Evolutionary conservation across 2,329 filamentous ascomycete genomes (phyloP), one percentile per base, ranked within the genome.

Genomic region (Monosporascus sp.): DNA sequence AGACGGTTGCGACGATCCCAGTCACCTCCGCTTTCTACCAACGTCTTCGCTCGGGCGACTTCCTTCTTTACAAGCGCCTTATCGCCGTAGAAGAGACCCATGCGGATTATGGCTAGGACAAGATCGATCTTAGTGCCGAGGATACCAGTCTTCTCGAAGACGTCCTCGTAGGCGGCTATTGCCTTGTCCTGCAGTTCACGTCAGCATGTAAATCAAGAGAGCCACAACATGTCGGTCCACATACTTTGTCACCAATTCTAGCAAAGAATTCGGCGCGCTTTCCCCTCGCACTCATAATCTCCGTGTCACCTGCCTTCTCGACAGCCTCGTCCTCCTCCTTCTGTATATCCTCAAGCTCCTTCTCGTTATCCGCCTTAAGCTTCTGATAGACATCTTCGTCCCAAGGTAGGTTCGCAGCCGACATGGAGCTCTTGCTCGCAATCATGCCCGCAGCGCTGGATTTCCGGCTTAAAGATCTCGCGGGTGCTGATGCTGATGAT

Each of bases 1-100:
- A 99, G 85, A 56, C 94, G 88, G 79, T 99, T 99, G 71, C 94
- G 88, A 60, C 94, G 89, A 72, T 99, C 94, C 94, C 94, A 99
- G 74, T 99, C 94, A 71, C 94, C 94, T 62, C 94, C 94, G 61
- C 88, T 88, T 69, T 99, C 94, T 36, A 99, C 92, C 49, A 99
- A 81, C 3, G 88, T 82, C 75, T 90, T 91, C 63, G 92, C 92
- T 44, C 93, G 87, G 66, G 96, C 91, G 47, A 97, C 83, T 56
- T 91, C 90, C 81, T 95, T 96, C 84, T 96, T 95, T 48, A 96
- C 92, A 52, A 94, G 83, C 41, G 88, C 72, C 74, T 91, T 92
- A 74, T 99, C 94, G 61, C 92, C 91, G 69, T 96, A 99, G 79
- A 99, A 99, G 55, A 99, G 82, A 37, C 90, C 91, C 70, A 97